These are phyloP conservation scores for Diaporthe citrichinensis DNA, from an alignment of 2,329 filamentous ascomycete genomes.

Conservation along the genomic window DNA sequence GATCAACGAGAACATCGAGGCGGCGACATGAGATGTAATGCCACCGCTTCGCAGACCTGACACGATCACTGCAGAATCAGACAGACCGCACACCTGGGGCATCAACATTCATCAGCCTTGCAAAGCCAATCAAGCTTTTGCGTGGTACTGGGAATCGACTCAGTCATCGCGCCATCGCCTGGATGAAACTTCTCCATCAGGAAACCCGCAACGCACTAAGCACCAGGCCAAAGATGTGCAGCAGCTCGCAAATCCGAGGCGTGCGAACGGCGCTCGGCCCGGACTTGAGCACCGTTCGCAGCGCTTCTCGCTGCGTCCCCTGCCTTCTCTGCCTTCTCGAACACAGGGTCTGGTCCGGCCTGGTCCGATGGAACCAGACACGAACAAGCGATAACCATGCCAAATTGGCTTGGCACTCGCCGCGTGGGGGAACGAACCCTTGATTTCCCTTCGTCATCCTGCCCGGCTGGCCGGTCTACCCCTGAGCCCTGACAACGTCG, in stretches of 20 bases:
- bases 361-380: slow-evolving; percentile 8
- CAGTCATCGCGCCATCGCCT: slow-evolving; percentile 21
- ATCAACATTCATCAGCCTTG: slow-evolving; percentile 2
- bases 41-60: slow-evolving; percentile 1
- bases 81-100: slow-evolving; percentile 9
- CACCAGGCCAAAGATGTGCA: slow-evolving; percentile 4
- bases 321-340: slow-evolving; percentile 22
- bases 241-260: slow-evolving; percentile 35
- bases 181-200: slow-evolving; percentile 26
- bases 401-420: slow-evolving; percentile 9
- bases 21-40: background rate
- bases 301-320: background rate
- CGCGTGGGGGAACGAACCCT: slow-evolving; percentile 33
- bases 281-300: slow-evolving; percentile 4
- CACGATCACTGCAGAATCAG: slow-evolving; percentile 14
- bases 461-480: slow-evolving; percentile 27
- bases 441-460: slow-evolving; percentile 33
- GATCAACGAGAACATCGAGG: background rate
- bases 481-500: slow-evolving; percentile 37
- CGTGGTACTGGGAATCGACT: background rate
- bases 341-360: slow-evolving; percentile 23
- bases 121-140: slow-evolving; percentile 29
- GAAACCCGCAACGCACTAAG: slow-evolving; percentile 14
- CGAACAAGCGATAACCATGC: slow-evolving; percentile 24
- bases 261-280: slow-evolving; percentile 34